Base-by-base conservation (phyloP, 768 basidiomycete genomes). In the Kwoniella bestiolae region DNA sequence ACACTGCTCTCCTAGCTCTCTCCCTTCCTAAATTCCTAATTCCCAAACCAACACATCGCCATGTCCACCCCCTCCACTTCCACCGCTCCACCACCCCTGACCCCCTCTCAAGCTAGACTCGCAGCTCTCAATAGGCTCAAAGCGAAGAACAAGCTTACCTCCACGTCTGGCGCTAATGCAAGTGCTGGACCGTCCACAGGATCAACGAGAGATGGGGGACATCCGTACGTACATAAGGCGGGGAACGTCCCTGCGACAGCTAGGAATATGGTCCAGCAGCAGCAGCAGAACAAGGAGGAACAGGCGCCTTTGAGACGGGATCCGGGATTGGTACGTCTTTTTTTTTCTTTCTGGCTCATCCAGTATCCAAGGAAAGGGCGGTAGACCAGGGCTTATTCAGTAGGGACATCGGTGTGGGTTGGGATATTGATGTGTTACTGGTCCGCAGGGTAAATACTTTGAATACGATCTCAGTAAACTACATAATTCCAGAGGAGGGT, bases 391-490 rank as follows among this genome's bases (percentile, higher is more conserved):
- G 12, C n/a, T n/a, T n/a, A n/a, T n/a, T n/a, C n/a, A n/a, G n/a
- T n/a, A n/a, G n/a, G n/a, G n/a, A n/a, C n/a, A n/a, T n/a, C n/a
- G n/a, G n/a, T 26, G 21, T 52, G 16, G 5, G 3, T 52, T 28
- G 21, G 28, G 14, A 14, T 26, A 32, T 41, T 21, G 18, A 26
- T 49, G 29, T 45, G 28, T 2, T 47, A n/a, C 9, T 41, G 52
- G 46, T 63, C 41, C 2, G 31, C 21, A 73, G 70, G 95, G 92
- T 28, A 91, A 87, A 52, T 97, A 97, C 83, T 95, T 95, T 70
- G 95, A 98, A 70, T 98, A 96, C 86, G 94, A 97, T 80, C 82
- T 97, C 14, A 91, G 91, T 12, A 97, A 96, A 84, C 91, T 97
- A 88, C 89, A 93, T 76, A 97, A 99, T 80, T 90, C 93, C 7